A percentile compares a stretch with the other conserved stretches of the same genome.
Evolutionary conservation across 306 rosid species (phyloP).

Genomic region (Corylus avellana): DNA sequence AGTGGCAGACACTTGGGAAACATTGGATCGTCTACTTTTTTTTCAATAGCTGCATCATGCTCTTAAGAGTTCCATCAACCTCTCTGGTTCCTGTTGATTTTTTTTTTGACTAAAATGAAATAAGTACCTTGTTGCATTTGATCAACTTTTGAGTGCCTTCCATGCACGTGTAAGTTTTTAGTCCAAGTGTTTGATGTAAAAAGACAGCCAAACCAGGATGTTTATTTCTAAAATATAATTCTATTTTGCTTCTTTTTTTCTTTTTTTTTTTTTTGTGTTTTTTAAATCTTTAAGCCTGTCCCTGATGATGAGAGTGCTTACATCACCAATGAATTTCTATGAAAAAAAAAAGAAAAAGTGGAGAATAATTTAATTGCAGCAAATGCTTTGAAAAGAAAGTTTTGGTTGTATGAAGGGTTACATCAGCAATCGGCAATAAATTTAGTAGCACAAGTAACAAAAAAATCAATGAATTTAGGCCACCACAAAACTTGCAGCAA

Average conservation of each 20-base stretch:
- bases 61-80: neutral
- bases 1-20: conserved; percentile 20
- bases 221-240: too few relatives aligned
- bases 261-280: too few relatives aligned
- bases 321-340: too few relatives aligned
- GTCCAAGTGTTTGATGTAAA: neutral
- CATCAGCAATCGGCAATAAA: neutral
- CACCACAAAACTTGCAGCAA: neutral
- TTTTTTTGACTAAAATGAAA: neutral
- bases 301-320: too few relatives aligned
- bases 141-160: neutral
- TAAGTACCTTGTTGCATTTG: neutral
- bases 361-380: neutral
- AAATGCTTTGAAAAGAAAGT: neutral
- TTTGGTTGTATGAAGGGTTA: neutral
- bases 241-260: too few relatives aligned
- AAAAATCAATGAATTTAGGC: neutral
- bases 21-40: neutral
- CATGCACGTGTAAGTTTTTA: neutral
- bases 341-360: neutral
- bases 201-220: too few relatives aligned
- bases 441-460: neutral
- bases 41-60: neutral
- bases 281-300: too few relatives aligned
- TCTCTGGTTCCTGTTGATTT: neutral